phyloP scores from a whole-genome alignment of 306 rosid species.

The Ceratonia siliqua region DNA sequence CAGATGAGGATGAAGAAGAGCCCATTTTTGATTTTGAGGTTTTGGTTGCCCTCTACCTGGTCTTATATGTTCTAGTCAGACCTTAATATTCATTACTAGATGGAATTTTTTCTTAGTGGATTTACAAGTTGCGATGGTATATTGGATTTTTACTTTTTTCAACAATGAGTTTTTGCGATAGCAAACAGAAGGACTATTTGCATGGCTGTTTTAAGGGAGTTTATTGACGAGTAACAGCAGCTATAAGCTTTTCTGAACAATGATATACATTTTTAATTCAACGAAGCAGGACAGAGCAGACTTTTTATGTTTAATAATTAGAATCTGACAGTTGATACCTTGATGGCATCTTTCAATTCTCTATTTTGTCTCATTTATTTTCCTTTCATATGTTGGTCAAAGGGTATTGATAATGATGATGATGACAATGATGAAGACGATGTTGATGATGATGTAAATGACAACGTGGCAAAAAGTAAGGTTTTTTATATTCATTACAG shows the following conservation, averaged over 20 bases:
- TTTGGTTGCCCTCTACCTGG: neutral
- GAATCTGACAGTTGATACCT: neutral
- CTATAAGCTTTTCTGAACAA: neutral
- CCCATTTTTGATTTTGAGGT: slow-evolving; percentile 75
- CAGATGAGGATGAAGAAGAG: slow-evolving; percentile 70
- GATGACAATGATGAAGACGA: slow-evolving; percentile 34
- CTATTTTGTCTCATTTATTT: slow-evolving; percentile 23
- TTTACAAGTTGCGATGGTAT: neutral
- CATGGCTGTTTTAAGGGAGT: neutral
- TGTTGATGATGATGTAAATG: slow-evolving; percentile 35
- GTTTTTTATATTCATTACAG: slow-evolving; percentile 3
- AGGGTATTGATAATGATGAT: slow-evolving; percentile 52
- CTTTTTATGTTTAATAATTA: neutral
- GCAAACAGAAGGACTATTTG: neutral
- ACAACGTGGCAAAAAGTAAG: slow-evolving; percentile 63
- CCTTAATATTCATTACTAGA: neutral
- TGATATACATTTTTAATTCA: neutral
- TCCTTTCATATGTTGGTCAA: slow-evolving; percentile 20
- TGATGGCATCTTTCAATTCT: neutral
- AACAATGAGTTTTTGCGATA: neutral
- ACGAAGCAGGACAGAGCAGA: neutral
- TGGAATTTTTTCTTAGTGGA: neutral
- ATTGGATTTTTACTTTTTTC: neutral
- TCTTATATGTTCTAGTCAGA: neutral
- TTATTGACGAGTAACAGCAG: neutral